Evolutionary conservation across 495 filamentous ascomycete species (phyloP).

Genomic region (Ramalina peruviana): DNA sequence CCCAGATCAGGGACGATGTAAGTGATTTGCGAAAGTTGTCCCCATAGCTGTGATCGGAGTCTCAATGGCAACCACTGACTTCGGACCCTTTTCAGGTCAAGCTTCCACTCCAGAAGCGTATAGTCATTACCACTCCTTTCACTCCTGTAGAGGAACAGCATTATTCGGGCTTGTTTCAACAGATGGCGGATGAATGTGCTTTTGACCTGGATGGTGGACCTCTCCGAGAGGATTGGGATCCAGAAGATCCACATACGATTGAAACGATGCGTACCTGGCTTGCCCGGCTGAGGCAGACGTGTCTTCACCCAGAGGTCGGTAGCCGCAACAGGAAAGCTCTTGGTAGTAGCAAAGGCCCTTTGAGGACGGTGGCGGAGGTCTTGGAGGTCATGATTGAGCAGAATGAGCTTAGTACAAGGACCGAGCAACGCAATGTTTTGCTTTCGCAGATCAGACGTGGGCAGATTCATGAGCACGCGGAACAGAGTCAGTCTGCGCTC

Average conservation of each 20-base stretch:
- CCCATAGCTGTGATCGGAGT: conserved; percentile 25
- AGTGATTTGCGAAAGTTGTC: conserved; percentile 38
- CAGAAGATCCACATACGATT: conserved; percentile 37
- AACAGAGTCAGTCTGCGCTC: conserved; percentile 43
- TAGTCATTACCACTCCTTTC: conserved; percentile 82
- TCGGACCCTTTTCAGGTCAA: conserved; percentile 13
- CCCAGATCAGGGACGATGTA: conserved; percentile 53
- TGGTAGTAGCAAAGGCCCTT: conserved; percentile 45
- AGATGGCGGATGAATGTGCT: conserved; percentile 57
- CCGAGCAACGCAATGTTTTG: conserved; percentile 49
- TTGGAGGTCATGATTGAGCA: conserved; percentile 81
- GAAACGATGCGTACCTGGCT: conserved; percentile 61
- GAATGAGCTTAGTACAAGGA: conserved; percentile 44
- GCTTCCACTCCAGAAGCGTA: conserved; percentile 61
- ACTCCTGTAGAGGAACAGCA: conserved; percentile 78
- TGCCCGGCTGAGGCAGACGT: conserved; percentile 60
- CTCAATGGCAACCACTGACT: not conserved
- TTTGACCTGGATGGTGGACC: conserved; percentile 52
- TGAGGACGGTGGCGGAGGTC: conserved; percentile 73
- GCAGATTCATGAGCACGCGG: conserved; percentile 58
- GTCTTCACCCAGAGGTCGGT: conserved; percentile 71
- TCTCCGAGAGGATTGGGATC: conserved; percentile 43
- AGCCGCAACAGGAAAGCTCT: conserved; percentile 52
- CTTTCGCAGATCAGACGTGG: conserved; percentile 48
- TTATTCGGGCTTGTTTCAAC: conserved; percentile 55